Base-by-base conservation (phyloP, 306 rosid genomes). In the barrel medic (Medicago truncatula) region DNA sequence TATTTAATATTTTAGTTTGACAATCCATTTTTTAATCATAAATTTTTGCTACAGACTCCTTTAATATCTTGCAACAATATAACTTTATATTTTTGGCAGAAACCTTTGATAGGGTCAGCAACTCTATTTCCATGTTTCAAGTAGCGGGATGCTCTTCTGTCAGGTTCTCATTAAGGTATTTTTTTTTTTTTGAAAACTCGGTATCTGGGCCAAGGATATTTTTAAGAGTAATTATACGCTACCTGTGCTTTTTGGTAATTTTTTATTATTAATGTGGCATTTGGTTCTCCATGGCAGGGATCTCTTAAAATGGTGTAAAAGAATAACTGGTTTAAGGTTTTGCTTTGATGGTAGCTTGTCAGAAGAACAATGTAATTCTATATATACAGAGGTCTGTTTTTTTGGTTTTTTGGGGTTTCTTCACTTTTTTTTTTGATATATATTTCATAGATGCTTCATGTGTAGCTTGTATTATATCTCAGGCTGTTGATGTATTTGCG, bases 281-380 rank as follows among this genome's bases (percentile, higher is more conserved):
- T 67, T 69, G 71, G 18, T 75, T 76, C 58, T 81, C 61, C 17
- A 43, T 87, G 82, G 70, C 84, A 94, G 98, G 86, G 96, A 95
- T 85, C 93, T 95, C 74, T 91, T 95, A 77, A 95, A 95, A 77
- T 95, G 97, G 98, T 90, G 97, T 88, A 92, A 89, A 79, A 95
- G 98, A 69, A 85, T 95, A 50, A 81, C 60, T 9, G 88, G 88
- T 64, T 81, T 86, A 70, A 85, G 88, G 36, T 85, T 92, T 52
- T 70, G 76, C 80, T 84, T 83, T 88, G 79, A 62, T 74, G 86
- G 77, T 80, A 64, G 84, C 61, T 61, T 92, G 67, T 81, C 94
- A 38, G 83, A 75, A 66, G 73, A 85, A 18, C 87, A 86, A 77
- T 70, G 91, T 61, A 43, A 79, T 69, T 75, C 79, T 73, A 85